A percentile compares a stretch with the other conserved stretches of the same genome.
Conservation (phyloP, 1,284 basidiomycete species). For the Microbotryum scabiosae region DNA sequence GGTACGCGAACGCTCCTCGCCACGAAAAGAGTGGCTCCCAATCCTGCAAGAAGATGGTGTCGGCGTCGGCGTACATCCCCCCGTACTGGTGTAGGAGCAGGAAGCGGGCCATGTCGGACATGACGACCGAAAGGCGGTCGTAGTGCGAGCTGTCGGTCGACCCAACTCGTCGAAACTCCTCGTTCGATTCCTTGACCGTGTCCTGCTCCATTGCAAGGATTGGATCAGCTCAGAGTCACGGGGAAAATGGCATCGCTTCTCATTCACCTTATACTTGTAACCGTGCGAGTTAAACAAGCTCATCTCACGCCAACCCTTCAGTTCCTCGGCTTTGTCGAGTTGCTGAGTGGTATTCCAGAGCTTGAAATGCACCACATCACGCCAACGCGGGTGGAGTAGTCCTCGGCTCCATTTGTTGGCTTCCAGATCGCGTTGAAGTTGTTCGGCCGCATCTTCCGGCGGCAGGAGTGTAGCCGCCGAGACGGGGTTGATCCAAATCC, state of each 20-base stretch:
- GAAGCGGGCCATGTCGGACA: conserved; percentile 78
- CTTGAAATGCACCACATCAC: conserved; percentile 69
- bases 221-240: neutral
- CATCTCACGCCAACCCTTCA: conserved; percentile 63
- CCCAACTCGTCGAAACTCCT: conserved; percentile 43
- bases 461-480: conserved; percentile 53
- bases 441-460: conserved; percentile 56
- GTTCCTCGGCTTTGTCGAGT: conserved; percentile 64
- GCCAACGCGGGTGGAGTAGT: conserved; percentile 69
- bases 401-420: conserved; percentile 73
- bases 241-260: neutral
- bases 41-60: conserved; percentile 74
- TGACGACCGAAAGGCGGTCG: conserved; percentile 66
- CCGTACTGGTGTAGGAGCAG: conserved; percentile 73
- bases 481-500: conserved; percentile 75
- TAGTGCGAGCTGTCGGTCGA: conserved; percentile 60
- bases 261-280: conserved; percentile 44
- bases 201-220: neutral
- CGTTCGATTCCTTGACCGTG: neutral
- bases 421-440: conserved; percentile 60
- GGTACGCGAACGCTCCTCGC: conserved; percentile 74
- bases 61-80: conserved; percentile 74
- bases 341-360: conserved; percentile 84
- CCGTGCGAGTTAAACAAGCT: conserved; percentile 66
- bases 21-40: conserved; percentile 85